phyloP scores from a whole-genome alignment of 2,329 filamentous ascomycete species.

The Rutstroemia sp. region DNA sequence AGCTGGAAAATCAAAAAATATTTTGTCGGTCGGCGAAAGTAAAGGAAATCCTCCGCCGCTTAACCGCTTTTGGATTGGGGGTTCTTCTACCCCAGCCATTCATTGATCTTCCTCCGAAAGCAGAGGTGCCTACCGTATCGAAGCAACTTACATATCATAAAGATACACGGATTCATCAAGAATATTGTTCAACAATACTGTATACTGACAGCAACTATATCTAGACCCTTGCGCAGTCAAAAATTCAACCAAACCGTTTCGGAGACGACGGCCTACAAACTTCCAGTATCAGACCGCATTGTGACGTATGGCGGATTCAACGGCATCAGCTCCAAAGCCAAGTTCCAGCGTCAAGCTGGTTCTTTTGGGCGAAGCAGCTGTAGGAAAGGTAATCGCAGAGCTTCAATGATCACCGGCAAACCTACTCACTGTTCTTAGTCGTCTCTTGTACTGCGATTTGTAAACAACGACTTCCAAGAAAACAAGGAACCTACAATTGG shows the following conservation, averaged over 20 bases:
- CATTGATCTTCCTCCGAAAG: slow-evolving; percentile 6
- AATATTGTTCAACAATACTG: neutral
- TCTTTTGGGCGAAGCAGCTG: slow-evolving; percentile 90
- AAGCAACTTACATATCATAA: neutral
- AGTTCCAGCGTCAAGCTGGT: slow-evolving; percentile 99
- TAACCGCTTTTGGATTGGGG: neutral
- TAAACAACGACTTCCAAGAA: slow-evolving; percentile 99
- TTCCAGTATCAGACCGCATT: neutral
- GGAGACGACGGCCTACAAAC: neutral
- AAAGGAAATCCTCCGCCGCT: slow-evolving; percentile 1
- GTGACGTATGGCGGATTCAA: slow-evolving; percentile 61
- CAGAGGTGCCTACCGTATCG: slow-evolving; percentile 2
- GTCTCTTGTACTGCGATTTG: slow-evolving; percentile 93
- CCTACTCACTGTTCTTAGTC: slow-evolving; percentile 50
- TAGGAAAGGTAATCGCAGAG: slow-evolving; percentile 74
- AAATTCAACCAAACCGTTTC: neutral
- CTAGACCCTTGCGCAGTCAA: neutral
- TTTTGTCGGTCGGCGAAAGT: neutral
- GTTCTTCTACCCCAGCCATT: slow-evolving; percentile 1
- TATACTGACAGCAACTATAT: neutral
- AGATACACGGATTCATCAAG: neutral
- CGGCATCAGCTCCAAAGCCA: slow-evolving; percentile 76
- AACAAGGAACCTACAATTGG: slow-evolving; percentile 99
- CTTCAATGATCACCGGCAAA: neutral
- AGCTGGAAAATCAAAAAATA: slow-evolving; percentile 8